A percentile compares a stretch with the other conserved stretches of the same genome.
phyloP scores from a whole-genome alignment of 2,329 filamentous ascomycete species.

The Colletotrichum chlorophyti region DNA sequence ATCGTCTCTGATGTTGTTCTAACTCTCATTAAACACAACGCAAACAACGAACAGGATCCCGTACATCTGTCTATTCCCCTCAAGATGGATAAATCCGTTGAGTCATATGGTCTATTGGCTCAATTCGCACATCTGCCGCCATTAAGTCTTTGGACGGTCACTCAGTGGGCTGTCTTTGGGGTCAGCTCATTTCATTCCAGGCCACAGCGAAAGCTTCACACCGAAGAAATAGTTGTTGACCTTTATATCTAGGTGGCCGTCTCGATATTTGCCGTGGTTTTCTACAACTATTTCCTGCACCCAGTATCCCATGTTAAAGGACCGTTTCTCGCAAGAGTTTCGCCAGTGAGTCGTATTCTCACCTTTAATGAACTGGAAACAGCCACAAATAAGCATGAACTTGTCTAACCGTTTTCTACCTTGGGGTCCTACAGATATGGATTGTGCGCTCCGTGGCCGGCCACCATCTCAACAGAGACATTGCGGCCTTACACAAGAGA shows the following conservation, averaged over 20 bases:
- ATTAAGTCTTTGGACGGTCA: not conserved
- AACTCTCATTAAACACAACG: not conserved
- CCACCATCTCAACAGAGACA: not conserved
- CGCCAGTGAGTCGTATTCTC: not conserved
- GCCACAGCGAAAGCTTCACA: not conserved
- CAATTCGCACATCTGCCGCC: not conserved
- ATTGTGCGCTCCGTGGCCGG: not conserved
- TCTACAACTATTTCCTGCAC: not conserved
- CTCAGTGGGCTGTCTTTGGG: not conserved
- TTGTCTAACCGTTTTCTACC: not conserved
- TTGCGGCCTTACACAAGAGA: not conserved
- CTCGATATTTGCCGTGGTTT: not conserved
- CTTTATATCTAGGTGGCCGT: not conserved
- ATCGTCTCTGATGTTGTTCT: no score
- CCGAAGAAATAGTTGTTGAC: not conserved
- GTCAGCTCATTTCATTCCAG: not conserved
- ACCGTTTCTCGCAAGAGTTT: not conserved
- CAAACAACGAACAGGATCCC: not conserved
- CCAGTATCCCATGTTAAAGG: not conserved
- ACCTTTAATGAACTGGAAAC: not conserved
- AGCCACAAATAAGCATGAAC: not conserved
- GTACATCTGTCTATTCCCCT: not conserved
- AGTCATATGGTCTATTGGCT: not conserved
- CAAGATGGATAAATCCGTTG: not conserved
- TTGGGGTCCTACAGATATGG: not conserved